phyloP scores from a whole-genome alignment of 1,139 yeast species.

The Casaregolazyma suthepensis region DNA sequence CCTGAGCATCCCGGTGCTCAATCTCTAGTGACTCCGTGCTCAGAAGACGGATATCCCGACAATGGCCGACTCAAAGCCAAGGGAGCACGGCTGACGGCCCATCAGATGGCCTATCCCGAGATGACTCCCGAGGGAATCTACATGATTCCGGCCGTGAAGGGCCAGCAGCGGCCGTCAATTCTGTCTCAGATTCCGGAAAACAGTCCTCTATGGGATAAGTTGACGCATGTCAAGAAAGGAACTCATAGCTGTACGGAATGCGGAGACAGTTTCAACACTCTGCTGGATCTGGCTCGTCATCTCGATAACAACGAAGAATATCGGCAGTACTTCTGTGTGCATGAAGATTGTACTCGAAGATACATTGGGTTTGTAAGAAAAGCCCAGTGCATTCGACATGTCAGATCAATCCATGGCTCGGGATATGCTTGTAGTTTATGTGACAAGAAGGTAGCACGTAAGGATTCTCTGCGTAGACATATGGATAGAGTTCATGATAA shows the following conservation, averaged over 20 bases:
- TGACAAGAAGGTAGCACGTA: conserved; percentile 48
- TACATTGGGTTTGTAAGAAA: conserved; percentile 53
- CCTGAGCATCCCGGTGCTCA: background rate
- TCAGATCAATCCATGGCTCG: conserved; percentile 47
- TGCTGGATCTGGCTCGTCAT: conserved; percentile 43
- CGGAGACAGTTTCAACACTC: conserved; percentile 36
- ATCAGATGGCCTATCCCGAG: background rate
- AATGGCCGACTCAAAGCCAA: background rate
- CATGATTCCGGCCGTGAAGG: background rate
- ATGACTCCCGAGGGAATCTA: background rate
- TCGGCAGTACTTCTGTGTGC: conserved; percentile 48
- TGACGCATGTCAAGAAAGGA: conserved; percentile 38
- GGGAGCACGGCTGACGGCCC: background rate
- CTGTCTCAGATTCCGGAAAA: background rate
- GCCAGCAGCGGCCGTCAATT: background rate
- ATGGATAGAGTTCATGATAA: conserved; percentile 16
- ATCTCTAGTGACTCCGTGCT: background rate
- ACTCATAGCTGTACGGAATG: conserved; percentile 51
- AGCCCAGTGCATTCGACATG: conserved; percentile 58
- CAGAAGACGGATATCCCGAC: background rate
- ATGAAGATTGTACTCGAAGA: conserved; percentile 54
- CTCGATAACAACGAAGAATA: conserved; percentile 39
- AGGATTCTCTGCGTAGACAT: conserved; percentile 26
- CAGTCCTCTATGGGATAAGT: conserved; percentile 14
- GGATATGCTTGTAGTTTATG: conserved; percentile 33